Evolutionary conservation across 306 rosid genomes (phyloP).

Genomic region (Neltuma alba): DNA sequence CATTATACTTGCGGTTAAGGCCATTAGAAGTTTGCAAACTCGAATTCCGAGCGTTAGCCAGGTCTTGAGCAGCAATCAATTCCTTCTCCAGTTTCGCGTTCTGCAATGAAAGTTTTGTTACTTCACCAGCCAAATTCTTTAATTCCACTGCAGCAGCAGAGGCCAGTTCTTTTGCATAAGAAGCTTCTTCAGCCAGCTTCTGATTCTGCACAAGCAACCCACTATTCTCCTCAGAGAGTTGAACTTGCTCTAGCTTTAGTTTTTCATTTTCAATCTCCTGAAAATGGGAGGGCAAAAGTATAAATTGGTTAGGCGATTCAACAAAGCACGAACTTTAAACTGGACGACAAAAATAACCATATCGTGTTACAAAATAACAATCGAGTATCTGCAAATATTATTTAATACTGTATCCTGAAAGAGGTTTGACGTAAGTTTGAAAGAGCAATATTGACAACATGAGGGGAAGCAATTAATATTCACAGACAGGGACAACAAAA

Average conservation of each 20-base stretch:
- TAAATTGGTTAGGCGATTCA: constrained; percentile 11
- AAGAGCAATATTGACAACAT: constrained; percentile 14
- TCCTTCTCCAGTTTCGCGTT: constrained; percentile 87
- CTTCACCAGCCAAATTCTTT: constrained; percentile 95
- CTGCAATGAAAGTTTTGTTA: constrained; percentile 88
- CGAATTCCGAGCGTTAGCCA: constrained; percentile 56
- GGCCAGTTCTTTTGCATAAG: constrained; percentile 95
- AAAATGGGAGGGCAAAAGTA: constrained; percentile 22
- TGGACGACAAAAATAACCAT: constrained; percentile 18
- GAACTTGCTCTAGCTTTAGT: constrained; percentile 81
- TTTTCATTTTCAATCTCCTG: constrained; percentile 97
- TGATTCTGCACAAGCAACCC: constrained; percentile 93
- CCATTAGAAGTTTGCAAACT: constrained; percentile 55
- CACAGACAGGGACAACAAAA: constrained; percentile 17
- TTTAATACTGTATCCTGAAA: constrained; percentile 11
- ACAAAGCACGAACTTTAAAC: constrained; percentile 21
- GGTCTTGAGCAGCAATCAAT: constrained; percentile 78
- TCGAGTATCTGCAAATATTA: constrained; percentile 1
- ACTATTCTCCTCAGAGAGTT: constrained; percentile 87
- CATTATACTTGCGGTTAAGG: constrained; percentile 69
- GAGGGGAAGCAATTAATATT: constrained; percentile 7
- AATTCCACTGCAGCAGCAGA: constrained; percentile 98
- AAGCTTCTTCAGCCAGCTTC: constrained; percentile 94
- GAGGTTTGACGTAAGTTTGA: constrained; percentile 1
- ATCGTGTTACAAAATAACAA: not conserved